Evolutionary conservation across 108 stramenopile genomes (phyloP), one percentile per base, ranked within the genome.

Genomic region (Epithemia pelagica): DNA sequence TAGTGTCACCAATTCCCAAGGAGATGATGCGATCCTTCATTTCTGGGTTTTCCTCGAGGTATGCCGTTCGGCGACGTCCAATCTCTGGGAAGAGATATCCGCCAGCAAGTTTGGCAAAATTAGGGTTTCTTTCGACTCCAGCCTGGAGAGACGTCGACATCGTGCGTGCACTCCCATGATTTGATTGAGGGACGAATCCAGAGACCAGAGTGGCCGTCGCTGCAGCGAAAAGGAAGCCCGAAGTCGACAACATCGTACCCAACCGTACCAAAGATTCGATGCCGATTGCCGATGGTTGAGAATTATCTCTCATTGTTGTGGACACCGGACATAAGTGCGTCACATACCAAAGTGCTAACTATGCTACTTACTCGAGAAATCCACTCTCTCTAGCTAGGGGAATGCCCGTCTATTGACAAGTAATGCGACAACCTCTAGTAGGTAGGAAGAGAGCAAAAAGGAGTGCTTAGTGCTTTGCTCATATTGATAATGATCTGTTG

Each of bases 51-150:
- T 86, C 79, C 61, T 79, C 93, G 51, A 96, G 67, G 78, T 94
- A 98, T 26, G 84, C 90, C 62, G 77, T 93, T 26, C 97, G 91
- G 62, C 95, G 91, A 67, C 95, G 94, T 27, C 88, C 97, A 73
- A 98, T 98, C 79, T 96, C 96, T 20, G 97, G 97, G 87, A 98
- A 98, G 57, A 98, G 82, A 66, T 96, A 96, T 46, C 95, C 95
- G 28, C 92, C 92, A 33, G 77, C 80, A 28, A 96, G 77, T 65
- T 96, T 96, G 75, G 78, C 87, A 74, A 96, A 96, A 82, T 96
- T 93, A 61, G 79, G 75, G 66, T 96, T 96, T 18, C 95, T 85
- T 26, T 75, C 79, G 31, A 96, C 95, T 46, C 75, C 77, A 15
- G 86, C 61, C 46, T 24, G 67, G 67, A 76, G 75, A 25, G 19